Conservation (phyloP, 768 basidiomycete genomes). For the Leccinum imitatum region DNA sequence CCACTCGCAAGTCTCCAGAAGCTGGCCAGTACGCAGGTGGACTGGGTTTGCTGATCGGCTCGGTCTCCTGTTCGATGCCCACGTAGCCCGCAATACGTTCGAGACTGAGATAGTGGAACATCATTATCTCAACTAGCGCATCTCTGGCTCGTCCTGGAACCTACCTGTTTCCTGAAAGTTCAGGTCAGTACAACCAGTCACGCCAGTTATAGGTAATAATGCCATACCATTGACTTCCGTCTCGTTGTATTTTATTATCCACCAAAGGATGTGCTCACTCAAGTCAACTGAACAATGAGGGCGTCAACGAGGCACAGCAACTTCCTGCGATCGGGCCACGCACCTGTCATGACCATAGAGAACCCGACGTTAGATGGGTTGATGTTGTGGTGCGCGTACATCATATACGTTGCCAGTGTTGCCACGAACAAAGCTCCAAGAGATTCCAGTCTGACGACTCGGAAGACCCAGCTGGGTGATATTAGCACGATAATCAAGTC, state of each 20-base stretch:
- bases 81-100: conserved; percentile 48
- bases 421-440: conserved; percentile 42
- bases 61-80: conserved; percentile 50
- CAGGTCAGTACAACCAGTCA: conserved; percentile 1
- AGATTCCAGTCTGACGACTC: conserved; percentile 37
- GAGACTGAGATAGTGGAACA: conserved; percentile 12
- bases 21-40: conserved; percentile 71
- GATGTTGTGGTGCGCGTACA: conserved; percentile 27
- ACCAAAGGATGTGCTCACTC: conserved; percentile 15
- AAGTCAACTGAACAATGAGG: conserved; percentile 1
- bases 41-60: conserved; percentile 38
- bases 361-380: conserved; percentile 22
- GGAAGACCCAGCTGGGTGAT: conserved; percentile 28
- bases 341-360: conserved; percentile 14
- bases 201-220: neutral
- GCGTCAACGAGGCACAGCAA: neutral
- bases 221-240: conserved; percentile 12
- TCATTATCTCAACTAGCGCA: neutral
- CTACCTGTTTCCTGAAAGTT: conserved; percentile 23
- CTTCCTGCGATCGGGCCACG: neutral
- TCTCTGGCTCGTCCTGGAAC: neutral
- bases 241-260: conserved; percentile 25
- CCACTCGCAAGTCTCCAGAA: conserved; percentile 52
- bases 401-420: conserved; percentile 31
- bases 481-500: neutral